These are phyloP conservation scores for Neurospora sp. DNA, from an alignment of 495 filamentous ascomycete species.

Conservation along the genomic window DNA sequence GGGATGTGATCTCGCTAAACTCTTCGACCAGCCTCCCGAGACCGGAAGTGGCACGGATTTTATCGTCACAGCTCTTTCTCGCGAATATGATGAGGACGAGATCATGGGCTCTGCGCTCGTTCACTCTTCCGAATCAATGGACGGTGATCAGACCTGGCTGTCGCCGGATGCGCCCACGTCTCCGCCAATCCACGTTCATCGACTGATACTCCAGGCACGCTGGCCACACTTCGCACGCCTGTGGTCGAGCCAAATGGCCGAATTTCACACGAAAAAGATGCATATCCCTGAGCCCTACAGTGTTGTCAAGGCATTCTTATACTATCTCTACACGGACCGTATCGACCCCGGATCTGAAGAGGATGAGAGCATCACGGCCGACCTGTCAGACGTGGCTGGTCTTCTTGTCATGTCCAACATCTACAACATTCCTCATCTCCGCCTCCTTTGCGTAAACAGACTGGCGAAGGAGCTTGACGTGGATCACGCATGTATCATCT, in stretches of 20 bases:
- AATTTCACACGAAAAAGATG: constrained; percentile 93
- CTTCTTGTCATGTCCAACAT: constrained; percentile 95
- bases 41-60: constrained; percentile 77
- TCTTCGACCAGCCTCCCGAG: constrained; percentile 77
- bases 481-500: constrained; percentile 87
- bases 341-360: constrained; percentile 48
- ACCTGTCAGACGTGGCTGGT: constrained; percentile 81
- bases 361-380: constrained; percentile 48
- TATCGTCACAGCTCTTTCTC: constrained; percentile 68
- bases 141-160: constrained; percentile 48
- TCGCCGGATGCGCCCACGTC: constrained; percentile 56
- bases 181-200: constrained; percentile 85
- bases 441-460: constrained; percentile 78
- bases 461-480: constrained; percentile 84
- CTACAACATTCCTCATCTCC: constrained; percentile 89
- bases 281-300: constrained; percentile 95
- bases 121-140: constrained; percentile 21
- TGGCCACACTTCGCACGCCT: constrained; percentile 94
- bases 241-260: constrained; percentile 86
- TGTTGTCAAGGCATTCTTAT: constrained; percentile 87
- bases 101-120: constrained; percentile 40
- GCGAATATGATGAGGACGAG: constrained; percentile 51
- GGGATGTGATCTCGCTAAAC: constrained; percentile 67
- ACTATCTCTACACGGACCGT: constrained; percentile 93
- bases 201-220: constrained; percentile 81